Base-by-base conservation (phyloP, 2,329 filamentous ascomycete genomes). In the Xylariomycetidae sp. region DNA sequence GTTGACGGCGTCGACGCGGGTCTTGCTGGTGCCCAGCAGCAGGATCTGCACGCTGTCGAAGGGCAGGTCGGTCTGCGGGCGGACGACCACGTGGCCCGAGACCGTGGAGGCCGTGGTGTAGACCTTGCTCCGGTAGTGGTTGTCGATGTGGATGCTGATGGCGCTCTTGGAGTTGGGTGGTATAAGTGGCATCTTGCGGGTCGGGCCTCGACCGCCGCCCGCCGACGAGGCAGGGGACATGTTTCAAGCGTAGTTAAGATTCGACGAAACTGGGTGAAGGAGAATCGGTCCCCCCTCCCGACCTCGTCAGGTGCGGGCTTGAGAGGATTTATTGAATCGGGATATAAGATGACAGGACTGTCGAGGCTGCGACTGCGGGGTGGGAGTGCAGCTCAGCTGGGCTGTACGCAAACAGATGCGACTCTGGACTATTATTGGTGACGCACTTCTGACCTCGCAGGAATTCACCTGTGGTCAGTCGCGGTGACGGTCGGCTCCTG, bases 61-160 rank as follows among this genome's bases (percentile, higher is more conserved):
- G 15, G 56, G 57, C 13, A 65, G 61, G 44, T 74, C 65, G 29
- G 59, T 60, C 26, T 52, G 52, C 8, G 67, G 55, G 22, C 52
- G 62, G 50, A 78, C 63, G 35, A 60, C 52, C 40, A 68, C 69
- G 25, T 64, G 57, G 33, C 74, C 74, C 8, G 61, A 57, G 30
- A 78, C 58, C 40, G 62, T 54, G 10, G 70, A 71, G n/a, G 64
- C 64, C 1, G 72, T 70, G 4, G 69, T 74, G 55, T 76, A 78
- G 29, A 74, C 63, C 52, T 71, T 74, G 49, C 68, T 65, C 41
- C 46, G 62, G 55, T 64, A 75, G 59, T 77, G 69, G 52, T 68
- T 62, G 46, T 72, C 60, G 32, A 78, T 61, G 32, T 62, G 57
- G 52, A 78, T 59, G 26, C 60, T 58, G 47, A 76, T 64, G 47